A percentile compares a stretch with the other conserved stretches of the same genome.
phyloP scores from a whole-genome alignment of 1,139 yeast genomes.

The Pneumocystis murina region DNA sequence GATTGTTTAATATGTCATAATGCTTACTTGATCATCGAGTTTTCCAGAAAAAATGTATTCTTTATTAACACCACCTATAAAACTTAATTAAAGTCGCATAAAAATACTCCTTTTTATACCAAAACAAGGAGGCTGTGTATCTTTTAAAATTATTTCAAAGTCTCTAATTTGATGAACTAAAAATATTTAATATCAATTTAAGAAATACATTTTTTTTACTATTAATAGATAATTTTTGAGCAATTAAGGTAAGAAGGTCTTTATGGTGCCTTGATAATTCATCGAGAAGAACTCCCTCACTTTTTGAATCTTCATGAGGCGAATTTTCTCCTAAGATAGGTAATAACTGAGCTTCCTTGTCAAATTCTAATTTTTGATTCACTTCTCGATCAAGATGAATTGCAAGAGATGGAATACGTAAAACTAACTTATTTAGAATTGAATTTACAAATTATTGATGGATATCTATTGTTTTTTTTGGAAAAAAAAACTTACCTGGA shows the following conservation, averaged over 20 bases:
- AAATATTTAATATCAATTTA: neutral
- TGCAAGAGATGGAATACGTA: slow-evolving; percentile 89
- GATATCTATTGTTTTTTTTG: neutral
- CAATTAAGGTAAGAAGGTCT: slow-evolving; percentile 52
- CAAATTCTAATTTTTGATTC: slow-evolving; percentile 68
- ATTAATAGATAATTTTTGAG: slow-evolving; percentile 42
- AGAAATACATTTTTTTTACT: slow-evolving; percentile 26
- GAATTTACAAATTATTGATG: neutral
- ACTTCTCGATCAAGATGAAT: slow-evolving; percentile 76
- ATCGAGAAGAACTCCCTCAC: slow-evolving; percentile 15
- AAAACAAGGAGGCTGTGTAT: slow-evolving; percentile 56
- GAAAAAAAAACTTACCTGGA: slow-evolving; percentile 29
- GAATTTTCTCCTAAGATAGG: slow-evolving; percentile 64
- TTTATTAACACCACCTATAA: slow-evolving; percentile 70
- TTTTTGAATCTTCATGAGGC: slow-evolving; percentile 18
- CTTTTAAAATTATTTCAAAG: slow-evolving; percentile 77
- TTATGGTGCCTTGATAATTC: slow-evolving; percentile 49
- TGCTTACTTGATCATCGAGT: slow-evolving; percentile 50
- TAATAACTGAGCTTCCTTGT: slow-evolving; percentile 69
- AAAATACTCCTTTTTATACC: neutral
- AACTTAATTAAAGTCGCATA: neutral
- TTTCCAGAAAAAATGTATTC: slow-evolving; percentile 92
- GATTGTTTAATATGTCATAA: slow-evolving; percentile 23
- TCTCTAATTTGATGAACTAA: slow-evolving; percentile 39
- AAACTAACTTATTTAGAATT: slow-evolving; percentile 22